phyloP scores from a whole-genome alignment of 2,329 filamentous ascomycete species.

The Hymenotorrendiella dingleyae region DNA sequence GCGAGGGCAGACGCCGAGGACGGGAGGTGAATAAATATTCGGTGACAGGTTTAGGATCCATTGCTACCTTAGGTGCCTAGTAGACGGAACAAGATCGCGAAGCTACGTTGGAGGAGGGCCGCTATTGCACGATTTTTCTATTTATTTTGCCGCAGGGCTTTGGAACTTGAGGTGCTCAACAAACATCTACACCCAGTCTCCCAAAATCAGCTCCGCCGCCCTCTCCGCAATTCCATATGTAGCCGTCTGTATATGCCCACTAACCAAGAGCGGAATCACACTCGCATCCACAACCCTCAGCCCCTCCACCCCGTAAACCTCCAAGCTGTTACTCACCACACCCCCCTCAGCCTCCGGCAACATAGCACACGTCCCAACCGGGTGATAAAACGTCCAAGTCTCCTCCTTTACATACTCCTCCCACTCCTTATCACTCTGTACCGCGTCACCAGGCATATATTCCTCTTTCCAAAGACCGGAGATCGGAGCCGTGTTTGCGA shows the following conservation, averaged over 20 bases:
- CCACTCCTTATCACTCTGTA: constrained; percentile 1
- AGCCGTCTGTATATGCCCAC: constrained; percentile 2
- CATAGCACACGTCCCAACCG: constrained; percentile 3
- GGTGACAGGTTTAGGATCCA: no score
- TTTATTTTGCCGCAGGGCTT: no score
- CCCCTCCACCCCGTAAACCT: background rate
- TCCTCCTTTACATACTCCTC: background rate
- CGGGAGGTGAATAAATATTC: no score
- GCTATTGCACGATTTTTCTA: no score
- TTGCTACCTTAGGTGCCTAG: no score
- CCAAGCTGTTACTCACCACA: background rate
- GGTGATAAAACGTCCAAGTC: background rate
- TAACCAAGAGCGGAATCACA: background rate
- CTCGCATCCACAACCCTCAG: constrained; percentile 3
- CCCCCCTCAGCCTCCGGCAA: background rate
- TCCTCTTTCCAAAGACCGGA: constrained; percentile 13
- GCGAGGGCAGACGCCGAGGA: no score
- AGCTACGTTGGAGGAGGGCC: no score
- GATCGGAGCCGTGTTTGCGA: constrained; percentile 15
- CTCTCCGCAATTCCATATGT: constrained; percentile 4
- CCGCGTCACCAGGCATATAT: constrained; percentile 16
- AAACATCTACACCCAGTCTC: background rate
- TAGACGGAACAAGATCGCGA: no score
- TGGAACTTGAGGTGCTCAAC: no score
- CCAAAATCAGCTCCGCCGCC: background rate